phyloP scores from a whole-genome alignment of 257 asterid species.

The Avicennia marina region DNA sequence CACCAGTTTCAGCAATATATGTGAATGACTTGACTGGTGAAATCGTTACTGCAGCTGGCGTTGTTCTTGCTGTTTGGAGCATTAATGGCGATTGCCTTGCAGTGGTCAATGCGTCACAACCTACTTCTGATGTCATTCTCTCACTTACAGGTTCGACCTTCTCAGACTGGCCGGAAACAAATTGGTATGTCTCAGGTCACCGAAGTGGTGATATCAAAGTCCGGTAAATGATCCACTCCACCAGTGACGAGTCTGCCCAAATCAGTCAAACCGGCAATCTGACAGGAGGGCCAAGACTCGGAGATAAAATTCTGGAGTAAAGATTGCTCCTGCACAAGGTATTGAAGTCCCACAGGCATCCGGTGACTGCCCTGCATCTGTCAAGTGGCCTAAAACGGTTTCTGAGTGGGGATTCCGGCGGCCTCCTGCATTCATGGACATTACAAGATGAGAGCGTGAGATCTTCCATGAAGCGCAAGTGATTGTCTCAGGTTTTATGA shows the following conservation, averaged over 20 bases:
- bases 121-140: slow-evolving; percentile 83
- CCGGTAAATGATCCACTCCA: slow-evolving; percentile 92
- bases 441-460: slow-evolving; percentile 82
- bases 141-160: slow-evolving; percentile 66
- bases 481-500: no score
- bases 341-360: slow-evolving; percentile 70
- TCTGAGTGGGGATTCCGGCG: slow-evolving; percentile 83
- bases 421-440: slow-evolving; percentile 82
- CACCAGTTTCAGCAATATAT: slow-evolving; percentile 77
- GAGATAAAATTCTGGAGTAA: slow-evolving; percentile 66
- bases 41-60: slow-evolving; percentile 88
- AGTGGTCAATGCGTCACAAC: slow-evolving; percentile 88
- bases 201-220: slow-evolving; percentile 94
- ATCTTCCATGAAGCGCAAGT: slow-evolving; percentile 39
- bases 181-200: slow-evolving; percentile 94
- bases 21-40: slow-evolving; percentile 88
- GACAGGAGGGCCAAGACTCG: slow-evolving; percentile 58
- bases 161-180: slow-evolving; percentile 78
- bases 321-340: slow-evolving; percentile 75
- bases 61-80: slow-evolving; percentile 91
- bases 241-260: slow-evolving; percentile 47
- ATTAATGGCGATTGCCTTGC: slow-evolving; percentile 94
- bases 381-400: slow-evolving; percentile 75
- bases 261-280: slow-evolving; percentile 44
- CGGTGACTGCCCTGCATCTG: slow-evolving; percentile 80